Base-by-base conservation (phyloP, 2,329 filamentous ascomycete genomes). In the Ophiognomonia clavigignenti-juglandacearum region DNA sequence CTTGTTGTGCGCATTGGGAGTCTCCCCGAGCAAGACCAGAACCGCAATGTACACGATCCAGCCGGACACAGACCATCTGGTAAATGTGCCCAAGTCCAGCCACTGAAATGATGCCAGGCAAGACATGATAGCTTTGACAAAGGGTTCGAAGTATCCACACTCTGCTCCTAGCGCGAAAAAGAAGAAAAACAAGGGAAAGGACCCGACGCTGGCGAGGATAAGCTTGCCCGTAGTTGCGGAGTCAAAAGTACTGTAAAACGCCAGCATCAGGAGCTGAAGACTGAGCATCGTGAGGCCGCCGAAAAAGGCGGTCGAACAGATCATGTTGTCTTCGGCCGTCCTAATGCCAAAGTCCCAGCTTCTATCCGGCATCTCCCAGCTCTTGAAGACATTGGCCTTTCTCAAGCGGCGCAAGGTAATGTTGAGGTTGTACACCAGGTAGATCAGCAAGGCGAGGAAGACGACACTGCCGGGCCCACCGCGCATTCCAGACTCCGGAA, bases 391-490 rank as follows among this genome's bases (percentile, higher is more conserved):
- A 4, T 32, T 11, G 3, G 34, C 19, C 10, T 32, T 48, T 24
- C 35, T 48, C 34, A 51, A 35, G 11, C 45, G 39, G 4, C 40
- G 24, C 34, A 36, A 48, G 10, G 26, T 43, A 7, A 45, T 35
- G 4, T 36, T 37, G 13, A 39, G 10, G 29, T 48, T 41, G 23
- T 51, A 51, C 14, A n/a, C 45, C 38, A 51, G 18, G 6, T 51
- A 41, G 42, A 51, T 48, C 19, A 39, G 1, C 14, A 39, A 39
- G 6, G 45, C 41, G n/a, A 26, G 16, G 14, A 35, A 6, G 16
- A 22, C 10, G 18, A 40, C 34, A 24, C 18, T 6, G 6, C 41
- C 45, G 14, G 49, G 34, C 29, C 32, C 22, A 16, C 27, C 45
- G n/a, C 31, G 23, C 18, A 48, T 18, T 19, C 49, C 49, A 13